A percentile compares a stretch with the other conserved stretches of the same genome.
phyloP scores from a whole-genome alignment of 202 grass and related monocot genomes.

The Musa balbisiana region DNA sequence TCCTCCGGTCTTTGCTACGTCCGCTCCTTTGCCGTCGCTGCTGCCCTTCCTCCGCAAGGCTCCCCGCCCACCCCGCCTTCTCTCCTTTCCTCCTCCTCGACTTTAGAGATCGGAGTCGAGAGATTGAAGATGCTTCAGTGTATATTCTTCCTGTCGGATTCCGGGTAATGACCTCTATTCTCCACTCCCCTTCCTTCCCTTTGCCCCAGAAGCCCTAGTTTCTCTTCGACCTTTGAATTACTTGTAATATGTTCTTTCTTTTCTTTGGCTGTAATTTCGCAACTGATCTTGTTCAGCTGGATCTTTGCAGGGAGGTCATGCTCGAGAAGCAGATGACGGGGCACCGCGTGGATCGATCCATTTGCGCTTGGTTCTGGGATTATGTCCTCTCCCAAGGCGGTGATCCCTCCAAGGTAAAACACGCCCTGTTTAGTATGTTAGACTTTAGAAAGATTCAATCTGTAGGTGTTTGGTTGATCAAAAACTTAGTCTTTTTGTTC shows the following conservation, averaged over 20 bases:
- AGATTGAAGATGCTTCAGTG: constrained; percentile 59
- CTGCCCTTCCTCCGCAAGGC: too few relatives aligned
- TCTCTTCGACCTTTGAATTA: constrained; percentile 1
- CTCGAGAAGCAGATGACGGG: constrained; percentile 90
- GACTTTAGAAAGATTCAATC: background rate
- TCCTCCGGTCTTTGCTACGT: too few relatives aligned
- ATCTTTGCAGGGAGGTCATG: constrained; percentile 66
- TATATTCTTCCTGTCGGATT: constrained; percentile 87
- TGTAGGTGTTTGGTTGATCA: background rate
- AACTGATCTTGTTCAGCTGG: background rate
- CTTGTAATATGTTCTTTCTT: background rate
- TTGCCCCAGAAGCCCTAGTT: background rate
- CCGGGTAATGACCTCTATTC: constrained; percentile 39
- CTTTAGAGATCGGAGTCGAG: background rate
- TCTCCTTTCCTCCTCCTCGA: background rate
- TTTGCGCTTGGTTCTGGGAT: constrained; percentile 89
- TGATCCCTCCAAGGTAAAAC: constrained; percentile 57
- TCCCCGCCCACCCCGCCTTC: too few relatives aligned
- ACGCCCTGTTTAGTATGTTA: background rate
- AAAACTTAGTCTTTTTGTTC: background rate
- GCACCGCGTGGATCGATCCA: constrained; percentile 71
- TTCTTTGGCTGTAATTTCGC: background rate
- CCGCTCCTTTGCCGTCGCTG: too few relatives aligned
- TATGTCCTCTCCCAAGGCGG: constrained; percentile 48
- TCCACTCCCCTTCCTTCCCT: background rate